Base-by-base conservation (phyloP, 192 early-diverging fungal species). In the Linnemannia zychae region DNA sequence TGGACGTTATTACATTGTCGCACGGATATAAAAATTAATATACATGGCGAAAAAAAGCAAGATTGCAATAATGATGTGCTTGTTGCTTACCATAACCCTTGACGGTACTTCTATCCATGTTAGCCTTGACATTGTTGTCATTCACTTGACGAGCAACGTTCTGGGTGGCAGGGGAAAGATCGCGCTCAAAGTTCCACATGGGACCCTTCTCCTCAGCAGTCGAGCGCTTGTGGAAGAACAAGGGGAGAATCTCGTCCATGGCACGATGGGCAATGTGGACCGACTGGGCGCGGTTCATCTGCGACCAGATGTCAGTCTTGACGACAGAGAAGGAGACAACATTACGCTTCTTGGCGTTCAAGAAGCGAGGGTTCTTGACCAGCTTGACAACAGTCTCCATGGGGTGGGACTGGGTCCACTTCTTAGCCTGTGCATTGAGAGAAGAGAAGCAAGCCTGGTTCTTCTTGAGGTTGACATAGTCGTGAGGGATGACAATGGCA, bases 141-240 rank as follows among this genome's bases (percentile, higher is more conserved):
- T n/a, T 24, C 13, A 72, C 67, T 7, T 22, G 17, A 47, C 37
- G 5, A 33, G 68, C 12, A 34, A 76, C 75, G 4, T 20, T 48
- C 74, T 72, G 0, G 18, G 80, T 72, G 16, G 70, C 80, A 11
- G 68, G 9, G 20, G 74, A 37, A 34, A 82, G 28, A 33, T 75
- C 67, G 36, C 72, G 75, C 17, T 82, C 75, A 77, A 68, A 82
- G 49, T 77, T 75, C 80, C 80, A 82, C 80, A 82, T 82, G 63
- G 80, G 80, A 2, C 80, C 80, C n/a, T 65, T 18, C 38, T 82
- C 48, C 7, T 77, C 69, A n/a, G 60, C 80, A 82, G 46, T 82
- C 7, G 57, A 38, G 34, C 80, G 80, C 75, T 82, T 82, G 38
- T 12, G 37, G 57, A 75, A 70, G 67, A n/a, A n/a, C 47, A 52